These are phyloP conservation scores for Neurospora sp. DNA, from an alignment of 495 filamentous ascomycete species.

Conservation along the genomic window DNA sequence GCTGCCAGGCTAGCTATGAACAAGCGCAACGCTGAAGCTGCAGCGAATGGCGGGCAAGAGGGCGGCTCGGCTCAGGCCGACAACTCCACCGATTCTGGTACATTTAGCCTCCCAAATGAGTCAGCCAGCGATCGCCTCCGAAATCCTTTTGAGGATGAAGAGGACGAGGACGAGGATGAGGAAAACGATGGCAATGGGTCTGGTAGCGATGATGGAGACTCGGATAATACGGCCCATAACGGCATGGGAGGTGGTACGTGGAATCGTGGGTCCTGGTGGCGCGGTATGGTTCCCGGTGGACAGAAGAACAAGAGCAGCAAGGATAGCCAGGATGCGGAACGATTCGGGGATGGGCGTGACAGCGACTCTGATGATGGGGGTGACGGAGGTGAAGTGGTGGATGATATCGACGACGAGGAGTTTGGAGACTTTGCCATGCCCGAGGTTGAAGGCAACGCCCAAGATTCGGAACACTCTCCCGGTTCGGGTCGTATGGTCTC, in stretches of 20 bases:
- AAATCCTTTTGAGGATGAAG: slow-evolving; percentile 41
- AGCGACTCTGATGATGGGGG: slow-evolving; percentile 23
- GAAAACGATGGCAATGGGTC: slow-evolving; percentile 26
- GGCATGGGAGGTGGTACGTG: slow-evolving; percentile 15
- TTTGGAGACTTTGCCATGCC: slow-evolving; percentile 46
- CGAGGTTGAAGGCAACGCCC: slow-evolving; percentile 24
- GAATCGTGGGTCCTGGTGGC: slow-evolving; percentile 38
- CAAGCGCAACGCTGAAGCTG: slow-evolving; percentile 48
- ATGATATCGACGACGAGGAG: slow-evolving; percentile 40
- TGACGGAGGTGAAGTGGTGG: slow-evolving; percentile 27
- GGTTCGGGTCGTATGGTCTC: slow-evolving; percentile 15
- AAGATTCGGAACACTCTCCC: slow-evolving; percentile 1
- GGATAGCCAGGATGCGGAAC: slow-evolving; percentile 17
- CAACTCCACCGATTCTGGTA: slow-evolving; percentile 14
- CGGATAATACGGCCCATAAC: slow-evolving; percentile 17
- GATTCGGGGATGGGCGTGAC: slow-evolving; percentile 37
- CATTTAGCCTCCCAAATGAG: slow-evolving; percentile 12
- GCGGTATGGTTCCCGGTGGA: slow-evolving; percentile 27
- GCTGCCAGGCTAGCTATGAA: slow-evolving; percentile 74
- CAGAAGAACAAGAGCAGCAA: slow-evolving; percentile 1
- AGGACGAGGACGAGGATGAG: slow-evolving; percentile 37
- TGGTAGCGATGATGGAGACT: slow-evolving; percentile 24
- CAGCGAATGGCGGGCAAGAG: slow-evolving; percentile 21
- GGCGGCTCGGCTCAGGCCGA: slow-evolving; percentile 13
- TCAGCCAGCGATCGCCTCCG: slow-evolving; percentile 20